phyloP scores from a whole-genome alignment of 345 rosid species.

The Syzygium grande region DNA sequence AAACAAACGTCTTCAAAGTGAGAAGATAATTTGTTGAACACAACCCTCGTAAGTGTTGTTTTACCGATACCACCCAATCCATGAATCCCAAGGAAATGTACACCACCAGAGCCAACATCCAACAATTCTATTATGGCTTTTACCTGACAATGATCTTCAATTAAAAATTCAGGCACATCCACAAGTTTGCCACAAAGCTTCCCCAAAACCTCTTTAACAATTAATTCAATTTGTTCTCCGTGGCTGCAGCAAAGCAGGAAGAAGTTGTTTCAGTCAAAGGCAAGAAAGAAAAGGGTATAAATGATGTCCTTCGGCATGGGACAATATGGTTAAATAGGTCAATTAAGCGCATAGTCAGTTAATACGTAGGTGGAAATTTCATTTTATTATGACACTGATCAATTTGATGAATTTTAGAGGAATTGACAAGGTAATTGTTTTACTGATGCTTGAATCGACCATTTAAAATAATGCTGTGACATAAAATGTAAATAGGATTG shows the following conservation, averaged over 20 bases:
- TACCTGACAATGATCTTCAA: background rate
- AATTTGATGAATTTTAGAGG: no score
- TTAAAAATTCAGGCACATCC: background rate
- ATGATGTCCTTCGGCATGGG: no score
- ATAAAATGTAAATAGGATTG: no score
- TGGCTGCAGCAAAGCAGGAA: no score
- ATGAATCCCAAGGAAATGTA: background rate
- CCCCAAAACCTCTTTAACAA: background rate
- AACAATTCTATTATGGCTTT: background rate
- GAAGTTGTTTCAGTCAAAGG: background rate
- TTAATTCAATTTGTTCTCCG: background rate
- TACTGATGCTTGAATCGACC: no score
- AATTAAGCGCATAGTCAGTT: no score
- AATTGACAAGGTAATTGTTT: no score
- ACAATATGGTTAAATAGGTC: no score
- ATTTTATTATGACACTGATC: no score
- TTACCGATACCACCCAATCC: background rate
- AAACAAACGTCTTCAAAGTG: constrained; percentile 15
- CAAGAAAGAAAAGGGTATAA: no score
- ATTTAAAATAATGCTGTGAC: no score
- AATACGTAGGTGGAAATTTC: no score
- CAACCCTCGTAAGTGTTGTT: background rate
- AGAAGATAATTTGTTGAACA: background rate
- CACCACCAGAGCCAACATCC: background rate
- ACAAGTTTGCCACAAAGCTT: background rate